Base-by-base conservation (phyloP, 2,329 filamentous ascomycete species). In the Tympanopsis confertula region DNA sequence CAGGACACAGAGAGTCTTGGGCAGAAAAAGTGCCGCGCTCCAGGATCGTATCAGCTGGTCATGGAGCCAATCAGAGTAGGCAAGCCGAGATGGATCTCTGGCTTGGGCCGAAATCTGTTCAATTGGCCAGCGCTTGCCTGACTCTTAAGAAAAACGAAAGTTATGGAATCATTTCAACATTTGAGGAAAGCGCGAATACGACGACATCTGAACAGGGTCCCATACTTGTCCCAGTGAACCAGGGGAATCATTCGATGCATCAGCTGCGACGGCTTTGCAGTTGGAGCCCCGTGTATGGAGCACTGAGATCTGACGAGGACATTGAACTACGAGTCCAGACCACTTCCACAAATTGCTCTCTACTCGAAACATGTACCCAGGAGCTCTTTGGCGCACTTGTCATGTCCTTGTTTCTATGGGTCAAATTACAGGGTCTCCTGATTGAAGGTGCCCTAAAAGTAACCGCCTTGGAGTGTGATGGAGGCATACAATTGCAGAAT, bases 281-380 rank as follows among this genome's bases (percentile, higher is more conserved):
- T n/a, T n/a, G 7, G 22, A 26, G n/a, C 22, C 7, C n/a, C 22
- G 22, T 26, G 22, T n/a, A 26, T 7, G n/a, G n/a, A 10, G 7
- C 7, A n/a, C 22, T 26, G 22, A n/a, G 7, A 26, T 26, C 22
- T 7, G n/a, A 10, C 22, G 22, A 26, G n/a, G 7, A n/a, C 7
- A 26, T 26, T 7, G n/a, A 26, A 26, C 22, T n/a, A 26, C 22
- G 22, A n/a, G 7, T 26, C 22, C 22, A 26, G 22, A 10, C 15
- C 30, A 10, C 19, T 4, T 35, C 32, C 5, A 37, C 15, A 28
- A 33, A 38, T n/a, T 17, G n/a, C 5, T 40, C 43, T 4, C 37
- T 47, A 3, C 36, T 45, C 13, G 40, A 45, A 2, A 14, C 41
- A 0, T 42, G 44, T 17, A 39, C 40, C n/a, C 44, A 45, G 20